phyloP scores from a whole-genome alignment of 2,329 filamentous ascomycete genomes.

The Massarina eburnea region DNA sequence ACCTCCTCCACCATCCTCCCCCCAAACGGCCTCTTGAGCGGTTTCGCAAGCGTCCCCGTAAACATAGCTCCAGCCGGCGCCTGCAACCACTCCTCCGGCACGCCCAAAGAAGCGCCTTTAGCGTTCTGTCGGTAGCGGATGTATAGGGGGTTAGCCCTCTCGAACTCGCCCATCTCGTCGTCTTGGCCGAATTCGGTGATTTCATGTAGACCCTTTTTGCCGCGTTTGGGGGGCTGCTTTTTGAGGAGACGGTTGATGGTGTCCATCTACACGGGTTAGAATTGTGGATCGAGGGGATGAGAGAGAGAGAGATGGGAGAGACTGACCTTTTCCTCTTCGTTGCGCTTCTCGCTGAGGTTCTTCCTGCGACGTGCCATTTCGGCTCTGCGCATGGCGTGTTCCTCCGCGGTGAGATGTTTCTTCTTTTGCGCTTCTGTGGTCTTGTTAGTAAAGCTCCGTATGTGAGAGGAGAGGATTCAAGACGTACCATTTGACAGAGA shows the following conservation, averaged over 20 bases:
- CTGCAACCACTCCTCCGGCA: constrained; percentile 69
- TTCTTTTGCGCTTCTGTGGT: constrained; percentile 66
- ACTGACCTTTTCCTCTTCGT: constrained; percentile 72
- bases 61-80: constrained; percentile 66
- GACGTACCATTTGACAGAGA: constrained; percentile 58
- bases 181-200: constrained; percentile 55
- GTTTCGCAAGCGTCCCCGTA: constrained; percentile 27
- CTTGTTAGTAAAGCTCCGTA: constrained; percentile 11
- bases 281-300: background rate
- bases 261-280: constrained; percentile 65
- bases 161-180: constrained; percentile 45
- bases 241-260: constrained; percentile 89
- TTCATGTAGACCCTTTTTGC: constrained; percentile 50
- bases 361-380: constrained; percentile 75
- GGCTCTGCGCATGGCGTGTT: constrained; percentile 70
- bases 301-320: background rate
- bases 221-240: constrained; percentile 75
- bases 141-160: constrained; percentile 62
- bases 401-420: constrained; percentile 71
- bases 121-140: constrained; percentile 69
- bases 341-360: constrained; percentile 75
- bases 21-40: constrained; percentile 24
- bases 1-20: constrained; percentile 43
- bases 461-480: background rate
- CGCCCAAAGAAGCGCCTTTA: constrained; percentile 62